These are phyloP conservation scores for Drechslera avenae DNA, from an alignment of 2,329 filamentous ascomycete species.

Conservation along the genomic window DNA sequence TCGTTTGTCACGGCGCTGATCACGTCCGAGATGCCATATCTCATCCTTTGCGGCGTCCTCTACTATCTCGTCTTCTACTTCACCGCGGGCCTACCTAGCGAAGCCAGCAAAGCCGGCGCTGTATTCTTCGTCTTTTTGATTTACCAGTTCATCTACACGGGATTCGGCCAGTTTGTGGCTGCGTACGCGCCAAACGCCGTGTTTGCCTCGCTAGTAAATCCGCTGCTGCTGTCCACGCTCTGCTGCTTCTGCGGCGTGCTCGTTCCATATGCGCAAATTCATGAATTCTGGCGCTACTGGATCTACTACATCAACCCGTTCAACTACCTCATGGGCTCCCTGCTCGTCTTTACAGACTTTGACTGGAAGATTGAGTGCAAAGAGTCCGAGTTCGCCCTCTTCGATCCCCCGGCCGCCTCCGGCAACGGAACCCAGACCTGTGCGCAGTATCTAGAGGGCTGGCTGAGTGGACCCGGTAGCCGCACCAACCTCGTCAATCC, in stretches of 20 bases:
- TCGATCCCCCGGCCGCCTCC: slow-evolving; percentile 55
- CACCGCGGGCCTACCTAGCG: slow-evolving; percentile 37
- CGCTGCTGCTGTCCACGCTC: slow-evolving; percentile 26
- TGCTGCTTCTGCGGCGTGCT: slow-evolving; percentile 60
- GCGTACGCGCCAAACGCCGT: slow-evolving; percentile 52
- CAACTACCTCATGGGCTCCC: slow-evolving; percentile 51
- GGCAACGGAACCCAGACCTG: slow-evolving; percentile 59
- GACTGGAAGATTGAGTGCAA: slow-evolving; percentile 49
- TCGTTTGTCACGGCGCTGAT: slow-evolving; percentile 73
- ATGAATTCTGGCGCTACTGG: slow-evolving; percentile 69
- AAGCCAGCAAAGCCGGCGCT: slow-evolving; percentile 61
- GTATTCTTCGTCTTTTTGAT: slow-evolving; percentile 57
- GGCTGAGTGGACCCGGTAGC: slow-evolving; percentile 18
- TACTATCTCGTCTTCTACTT: slow-evolving; percentile 73
- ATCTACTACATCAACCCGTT: slow-evolving; percentile 51
- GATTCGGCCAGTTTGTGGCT: slow-evolving; percentile 62
- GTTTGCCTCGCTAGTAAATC: slow-evolving; percentile 60
- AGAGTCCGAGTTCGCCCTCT: slow-evolving; percentile 44
- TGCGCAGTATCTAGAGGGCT: slow-evolving; percentile 53
- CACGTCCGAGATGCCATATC: slow-evolving; percentile 71
- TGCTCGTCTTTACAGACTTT: slow-evolving; percentile 51
- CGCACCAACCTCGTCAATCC: slow-evolving; percentile 64
- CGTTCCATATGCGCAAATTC: slow-evolving; percentile 64
- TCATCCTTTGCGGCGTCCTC: slow-evolving; percentile 64
- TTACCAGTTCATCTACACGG: slow-evolving; percentile 66